These are phyloP conservation scores for Bondarzewia mesenterica DNA, from an alignment of 1,284 basidiomycete genomes.

Conservation along the genomic window DNA sequence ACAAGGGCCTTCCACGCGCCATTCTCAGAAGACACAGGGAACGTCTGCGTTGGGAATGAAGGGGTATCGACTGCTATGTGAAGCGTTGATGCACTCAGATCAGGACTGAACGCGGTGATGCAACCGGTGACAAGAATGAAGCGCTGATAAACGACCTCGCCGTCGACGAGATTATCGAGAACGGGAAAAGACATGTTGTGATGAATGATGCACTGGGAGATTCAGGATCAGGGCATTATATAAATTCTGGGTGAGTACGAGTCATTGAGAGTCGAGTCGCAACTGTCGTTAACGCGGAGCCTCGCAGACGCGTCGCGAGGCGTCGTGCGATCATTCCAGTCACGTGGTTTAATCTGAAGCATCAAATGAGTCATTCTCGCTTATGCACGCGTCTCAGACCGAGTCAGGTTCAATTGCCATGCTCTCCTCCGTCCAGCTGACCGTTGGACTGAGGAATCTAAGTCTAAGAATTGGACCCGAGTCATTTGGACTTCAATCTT, in stretches of 20 bases:
- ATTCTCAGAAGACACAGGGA: not conserved
- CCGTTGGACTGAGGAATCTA: too few relatives aligned
- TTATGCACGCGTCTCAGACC: not conserved
- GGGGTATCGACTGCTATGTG: not conserved
- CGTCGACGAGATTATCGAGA: not conserved
- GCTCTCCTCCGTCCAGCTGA: too few relatives aligned
- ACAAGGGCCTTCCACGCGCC: conserved; percentile 3
- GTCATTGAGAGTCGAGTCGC: not conserved
- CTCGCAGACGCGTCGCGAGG: not conserved
- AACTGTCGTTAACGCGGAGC: not conserved
- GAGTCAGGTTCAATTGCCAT: too few relatives aligned
- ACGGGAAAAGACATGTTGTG: conserved; percentile 1
- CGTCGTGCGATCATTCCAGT: not conserved
- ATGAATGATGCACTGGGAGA: too few relatives aligned
- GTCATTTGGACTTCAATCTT: too few relatives aligned
- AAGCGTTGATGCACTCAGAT: not conserved
- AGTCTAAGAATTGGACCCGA: too few relatives aligned
- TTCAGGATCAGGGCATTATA: not conserved
- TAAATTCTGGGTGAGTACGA: not conserved
- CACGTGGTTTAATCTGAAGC: not conserved
- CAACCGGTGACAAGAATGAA: conserved; percentile 2
- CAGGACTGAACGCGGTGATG: not conserved
- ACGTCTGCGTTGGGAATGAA: not conserved
- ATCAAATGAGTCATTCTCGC: not conserved
- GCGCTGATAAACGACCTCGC: not conserved